Percentiles rank a stretch among this genome's conserved stretches.
Conservation (phyloP, 176 grass and related monocot genomes). For the Avena eriantha region DNA sequence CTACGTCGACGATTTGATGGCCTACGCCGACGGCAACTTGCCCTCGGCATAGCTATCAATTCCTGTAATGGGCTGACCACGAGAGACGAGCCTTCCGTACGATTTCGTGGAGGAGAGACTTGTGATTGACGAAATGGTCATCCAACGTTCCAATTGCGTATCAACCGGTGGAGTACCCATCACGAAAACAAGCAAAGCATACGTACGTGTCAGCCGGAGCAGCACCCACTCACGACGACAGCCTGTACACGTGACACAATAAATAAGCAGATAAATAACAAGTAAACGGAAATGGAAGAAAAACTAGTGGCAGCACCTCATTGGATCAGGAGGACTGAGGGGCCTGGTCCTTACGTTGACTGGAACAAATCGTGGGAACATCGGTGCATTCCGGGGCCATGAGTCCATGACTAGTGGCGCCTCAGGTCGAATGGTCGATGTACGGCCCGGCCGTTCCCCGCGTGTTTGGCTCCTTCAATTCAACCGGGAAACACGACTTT, state of each 20-base stretch:
- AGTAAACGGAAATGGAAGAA: not conserved
- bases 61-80: not conserved
- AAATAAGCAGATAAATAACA: not conserved
- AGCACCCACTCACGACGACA: too few relatives aligned
- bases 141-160: not conserved
- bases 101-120: not conserved
- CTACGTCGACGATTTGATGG: too few relatives aligned
- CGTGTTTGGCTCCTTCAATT: constrained; percentile 13
- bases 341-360: not conserved
- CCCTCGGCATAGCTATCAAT: too few relatives aligned
- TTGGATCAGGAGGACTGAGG: not conserved
- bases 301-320: not conserved
- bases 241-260: too few relatives aligned
- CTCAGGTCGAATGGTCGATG: not conserved
- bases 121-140: not conserved
- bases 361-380: not conserved
- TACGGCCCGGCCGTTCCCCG: not conserved
- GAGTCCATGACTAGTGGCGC: not conserved
- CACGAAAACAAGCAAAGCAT: not conserved
- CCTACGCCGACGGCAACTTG: too few relatives aligned
- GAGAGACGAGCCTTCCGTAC: not conserved
- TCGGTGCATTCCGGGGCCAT: not conserved
- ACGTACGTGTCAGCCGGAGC: not conserved
- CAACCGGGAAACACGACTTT: not conserved
- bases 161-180: not conserved